These are phyloP conservation scores for Trichoderma endophyticum DNA, from an alignment of 2,329 filamentous ascomycete genomes.

Conservation along the genomic window DNA sequence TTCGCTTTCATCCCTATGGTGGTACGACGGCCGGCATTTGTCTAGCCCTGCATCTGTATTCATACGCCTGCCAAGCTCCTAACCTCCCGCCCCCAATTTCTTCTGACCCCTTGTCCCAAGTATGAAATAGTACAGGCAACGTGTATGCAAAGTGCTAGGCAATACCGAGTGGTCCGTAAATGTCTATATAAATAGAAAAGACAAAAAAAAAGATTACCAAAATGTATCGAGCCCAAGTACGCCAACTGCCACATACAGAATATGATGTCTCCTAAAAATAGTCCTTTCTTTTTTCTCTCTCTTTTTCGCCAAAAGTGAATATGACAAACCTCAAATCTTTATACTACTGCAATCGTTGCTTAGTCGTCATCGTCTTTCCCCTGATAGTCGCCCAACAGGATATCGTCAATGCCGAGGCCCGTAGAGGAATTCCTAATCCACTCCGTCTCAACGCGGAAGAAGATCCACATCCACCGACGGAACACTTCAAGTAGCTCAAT, in stretches of 20 bases:
- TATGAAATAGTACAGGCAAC: neutral
- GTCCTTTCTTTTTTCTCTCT: neutral
- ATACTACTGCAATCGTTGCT: neutral
- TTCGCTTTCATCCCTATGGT: neutral
- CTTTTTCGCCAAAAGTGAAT: neutral
- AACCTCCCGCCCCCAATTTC: neutral
- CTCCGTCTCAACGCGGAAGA: conserved; percentile 91
- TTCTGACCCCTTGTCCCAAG: neutral
- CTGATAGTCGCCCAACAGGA: conserved; percentile 70
- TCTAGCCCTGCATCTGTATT: neutral
- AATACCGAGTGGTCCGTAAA: neutral
- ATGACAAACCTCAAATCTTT: neutral
- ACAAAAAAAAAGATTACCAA: neutral
- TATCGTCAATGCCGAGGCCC: conserved; percentile 62
- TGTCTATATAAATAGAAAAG: conserved; percentile 12
- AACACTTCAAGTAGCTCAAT: conserved; percentile 85
- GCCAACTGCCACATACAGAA: conserved; percentile 11
- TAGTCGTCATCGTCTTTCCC: conserved; percentile 51
- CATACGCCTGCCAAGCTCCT: neutral
- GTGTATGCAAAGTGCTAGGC: neutral
- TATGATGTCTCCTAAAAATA: neutral
- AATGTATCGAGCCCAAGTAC: neutral
- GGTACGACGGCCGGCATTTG: neutral
- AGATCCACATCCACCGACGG: conserved; percentile 94
- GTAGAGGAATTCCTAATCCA: conserved; percentile 62